Evolutionary conservation across 345 rosid genomes (phyloP).

Genomic region (Salix dunnii): DNA sequence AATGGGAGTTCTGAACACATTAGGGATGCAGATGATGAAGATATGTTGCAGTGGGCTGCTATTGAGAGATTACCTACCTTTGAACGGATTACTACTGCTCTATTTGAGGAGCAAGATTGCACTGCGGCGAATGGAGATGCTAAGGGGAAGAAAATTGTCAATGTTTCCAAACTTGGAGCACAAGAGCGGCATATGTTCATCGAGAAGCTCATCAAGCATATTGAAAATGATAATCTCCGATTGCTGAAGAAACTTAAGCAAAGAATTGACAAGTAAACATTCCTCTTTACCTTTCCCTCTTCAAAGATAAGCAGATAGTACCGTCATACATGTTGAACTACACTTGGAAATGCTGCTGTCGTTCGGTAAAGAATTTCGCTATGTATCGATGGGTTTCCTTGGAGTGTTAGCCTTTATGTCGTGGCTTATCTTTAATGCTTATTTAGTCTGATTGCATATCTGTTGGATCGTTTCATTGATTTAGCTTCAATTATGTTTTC

Average conservation of each 20-base stretch:
- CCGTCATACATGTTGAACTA: background rate
- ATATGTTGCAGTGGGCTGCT: conserved; percentile 58
- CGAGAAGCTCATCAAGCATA: conserved; percentile 59
- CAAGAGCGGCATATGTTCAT: conserved; percentile 49
- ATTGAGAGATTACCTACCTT: conserved; percentile 67
- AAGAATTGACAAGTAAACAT: conserved; percentile 51
- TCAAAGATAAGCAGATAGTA: too few relatives aligned
- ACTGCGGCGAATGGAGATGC: conserved; percentile 6
- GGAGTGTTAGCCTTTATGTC: background rate
- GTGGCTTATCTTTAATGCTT: too few relatives aligned
- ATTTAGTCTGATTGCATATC: too few relatives aligned
- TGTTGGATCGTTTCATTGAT: background rate
- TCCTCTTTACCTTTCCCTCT: background rate
- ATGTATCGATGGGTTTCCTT: background rate
- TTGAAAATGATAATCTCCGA: conserved; percentile 61
- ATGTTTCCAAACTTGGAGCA: conserved; percentile 57
- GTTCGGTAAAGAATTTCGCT: too few relatives aligned
- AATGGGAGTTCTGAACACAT: conserved; percentile 10
- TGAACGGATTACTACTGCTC: conserved; percentile 51
- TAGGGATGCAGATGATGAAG: conserved; percentile 20
- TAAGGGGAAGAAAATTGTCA: conserved; percentile 36
- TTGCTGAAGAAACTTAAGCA: conserved; percentile 45
- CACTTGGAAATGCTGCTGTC: background rate
- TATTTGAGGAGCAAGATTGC: conserved; percentile 31
- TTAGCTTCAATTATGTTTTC: background rate